These are phyloP conservation scores for Lathyrus aphaca DNA, from an alignment of 306 rosid species.

Conservation along the genomic window DNA sequence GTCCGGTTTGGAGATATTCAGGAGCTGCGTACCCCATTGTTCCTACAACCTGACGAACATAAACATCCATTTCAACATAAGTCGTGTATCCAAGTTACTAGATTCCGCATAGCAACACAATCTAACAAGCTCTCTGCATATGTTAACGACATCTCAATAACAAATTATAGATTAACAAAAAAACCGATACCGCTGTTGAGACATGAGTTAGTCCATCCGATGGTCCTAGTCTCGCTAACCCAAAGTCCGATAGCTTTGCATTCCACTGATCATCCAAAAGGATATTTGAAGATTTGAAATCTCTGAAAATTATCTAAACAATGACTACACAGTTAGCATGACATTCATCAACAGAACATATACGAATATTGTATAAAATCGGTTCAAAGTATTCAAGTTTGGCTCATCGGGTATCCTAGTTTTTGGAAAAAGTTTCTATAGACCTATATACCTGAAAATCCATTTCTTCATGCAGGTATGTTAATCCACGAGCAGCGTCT, in stretches of 20 bases:
- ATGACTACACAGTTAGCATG: constrained; percentile 23
- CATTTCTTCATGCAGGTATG: constrained; percentile 90
- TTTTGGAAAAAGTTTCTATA: constrained; percentile 6
- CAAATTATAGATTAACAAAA: constrained; percentile 21
- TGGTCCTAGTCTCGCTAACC: constrained; percentile 97
- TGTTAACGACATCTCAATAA: constrained; percentile 1
- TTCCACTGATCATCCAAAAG: constrained; percentile 94
- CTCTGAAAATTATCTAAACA: constrained; percentile 90
- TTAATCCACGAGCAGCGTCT: constrained; percentile 93
- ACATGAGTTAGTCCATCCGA: constrained; percentile 92
- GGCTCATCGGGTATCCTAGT: constrained; percentile 12
- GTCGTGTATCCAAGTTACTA: constrained; percentile 11
- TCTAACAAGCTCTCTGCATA: neutral
- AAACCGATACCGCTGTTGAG: constrained; percentile 86
- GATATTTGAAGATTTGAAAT: constrained; percentile 95
- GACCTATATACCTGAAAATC: constrained; percentile 80
- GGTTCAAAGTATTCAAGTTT: constrained; percentile 15
- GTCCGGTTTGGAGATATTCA: constrained; percentile 92
- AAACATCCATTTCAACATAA: constrained; percentile 40
- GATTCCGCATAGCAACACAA: constrained; percentile 7
- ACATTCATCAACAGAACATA: constrained; percentile 25
- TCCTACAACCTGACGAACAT: constrained; percentile 83
- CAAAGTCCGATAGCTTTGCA: constrained; percentile 96
- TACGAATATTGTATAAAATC: neutral
- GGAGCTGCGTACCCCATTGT: constrained; percentile 98